Evolutionary conservation across 495 filamentous ascomycete species (phyloP), one percentile per base, ranked within the genome.

Genomic region (Aspergillus coremiiformis): DNA sequence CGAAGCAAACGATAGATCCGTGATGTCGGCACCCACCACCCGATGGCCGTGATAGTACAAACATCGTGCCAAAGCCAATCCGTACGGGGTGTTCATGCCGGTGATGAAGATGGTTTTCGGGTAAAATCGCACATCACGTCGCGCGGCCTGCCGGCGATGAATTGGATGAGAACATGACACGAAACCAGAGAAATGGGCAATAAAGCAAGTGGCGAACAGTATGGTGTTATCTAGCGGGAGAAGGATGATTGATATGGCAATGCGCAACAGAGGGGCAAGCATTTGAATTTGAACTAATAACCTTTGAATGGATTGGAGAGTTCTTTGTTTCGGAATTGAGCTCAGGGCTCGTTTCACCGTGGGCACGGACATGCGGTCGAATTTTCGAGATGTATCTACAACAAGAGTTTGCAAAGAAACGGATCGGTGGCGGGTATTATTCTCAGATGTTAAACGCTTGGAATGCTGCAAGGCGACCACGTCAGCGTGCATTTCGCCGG

Each of bases 21-120:
- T 72, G 43, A 87, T 78, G 59, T 88, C 86, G 4, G 83, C 84
- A 5, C 86, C 87, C 29, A 92, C 77, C 33, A 90, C 85, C 27
- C 74, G 72, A 64, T 90, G 85, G 7, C 85, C 84, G 1, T 80
- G 74, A 29, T 74, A 60, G 53, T 83, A 73, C 68, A 89, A 88
- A 7, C 77, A 58, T 15, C 87, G 79, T n/a, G 86, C 84, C 4
- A 92, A 56, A 0, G 70, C 63, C 0, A 90, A 70, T 24, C 84
- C 86, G 59, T 86, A 85, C 17, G 76, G 64, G 66, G 86, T 89
- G 30, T 79, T 75, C 1, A 89, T 68, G n/a, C 86, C 84, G 0
- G 85, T 89, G 33, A 90, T 74, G 9, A 92, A 76, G 47, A 90
- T 66, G 1, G 80, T 86, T 54, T 80, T 79, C 3, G 77, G 75